A percentile compares a stretch with the other conserved stretches of the same genome.
Conservation (phyloP, 2,329 filamentous ascomycete genomes). For the Neocucurbitaria cava region DNA sequence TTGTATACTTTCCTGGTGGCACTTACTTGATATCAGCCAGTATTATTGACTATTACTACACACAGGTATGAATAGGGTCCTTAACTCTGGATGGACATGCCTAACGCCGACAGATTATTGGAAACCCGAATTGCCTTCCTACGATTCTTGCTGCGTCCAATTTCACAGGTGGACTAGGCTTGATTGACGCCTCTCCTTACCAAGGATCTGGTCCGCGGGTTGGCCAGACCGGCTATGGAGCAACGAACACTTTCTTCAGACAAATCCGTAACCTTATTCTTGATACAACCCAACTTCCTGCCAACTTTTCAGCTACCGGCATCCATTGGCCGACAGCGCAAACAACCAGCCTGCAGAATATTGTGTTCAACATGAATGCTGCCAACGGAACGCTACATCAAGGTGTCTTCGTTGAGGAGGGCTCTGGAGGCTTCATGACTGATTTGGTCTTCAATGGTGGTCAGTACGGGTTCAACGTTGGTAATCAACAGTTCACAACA, state of each 20-base stretch:
- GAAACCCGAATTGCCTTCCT: slow-evolving; percentile 64
- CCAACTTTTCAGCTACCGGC: slow-evolving; percentile 54
- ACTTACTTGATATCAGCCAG: slow-evolving; percentile 64
- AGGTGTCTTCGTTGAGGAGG: slow-evolving; percentile 53
- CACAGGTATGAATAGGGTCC: slow-evolving; percentile 49
- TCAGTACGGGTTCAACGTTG: slow-evolving; percentile 49
- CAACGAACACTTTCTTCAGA: slow-evolving; percentile 70
- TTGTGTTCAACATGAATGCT: slow-evolving; percentile 54
- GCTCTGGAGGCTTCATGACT: slow-evolving; percentile 56
- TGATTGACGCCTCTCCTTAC: slow-evolving; percentile 66
- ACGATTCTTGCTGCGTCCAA: slow-evolving; percentile 60
- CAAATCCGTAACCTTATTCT: slow-evolving; percentile 71
- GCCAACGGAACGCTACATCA: slow-evolving; percentile 55
- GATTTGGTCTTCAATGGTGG: slow-evolving; percentile 56
- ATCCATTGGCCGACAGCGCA: slow-evolving; percentile 57
- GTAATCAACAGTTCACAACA: slow-evolving; percentile 63
- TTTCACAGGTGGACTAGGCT: slow-evolving; percentile 59
- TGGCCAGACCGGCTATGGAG: slow-evolving; percentile 50
- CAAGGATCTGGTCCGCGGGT: slow-evolving; percentile 32
- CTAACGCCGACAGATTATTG: slow-evolving; percentile 54
- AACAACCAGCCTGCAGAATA: slow-evolving; percentile 54
- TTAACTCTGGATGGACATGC: neutral
- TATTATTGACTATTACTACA: slow-evolving; percentile 70
- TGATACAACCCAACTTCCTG: slow-evolving; percentile 62
- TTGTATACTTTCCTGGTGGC: slow-evolving; percentile 66